Evolutionary conservation across 78 protist genomes (phyloP).

Genomic region (Neovahlkampfia damariscottae): DNA sequence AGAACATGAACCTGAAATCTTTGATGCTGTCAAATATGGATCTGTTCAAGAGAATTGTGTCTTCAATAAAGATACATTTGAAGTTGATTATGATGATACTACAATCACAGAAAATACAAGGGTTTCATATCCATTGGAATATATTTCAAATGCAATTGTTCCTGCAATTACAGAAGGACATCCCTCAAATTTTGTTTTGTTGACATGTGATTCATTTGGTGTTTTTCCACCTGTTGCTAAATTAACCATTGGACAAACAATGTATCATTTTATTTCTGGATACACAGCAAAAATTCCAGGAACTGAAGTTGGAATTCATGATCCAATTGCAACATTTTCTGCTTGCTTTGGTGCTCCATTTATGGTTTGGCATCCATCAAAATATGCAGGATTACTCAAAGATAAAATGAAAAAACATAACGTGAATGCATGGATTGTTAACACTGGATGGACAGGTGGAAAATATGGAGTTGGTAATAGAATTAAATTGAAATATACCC

Average conservation of each 20-base stretch:
- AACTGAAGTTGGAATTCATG: constrained; percentile 85
- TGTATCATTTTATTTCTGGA: constrained; percentile 89
- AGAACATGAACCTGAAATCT: constrained; percentile 89
- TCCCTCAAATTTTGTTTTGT: constrained; percentile 82
- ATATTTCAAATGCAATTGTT: constrained; percentile 65
- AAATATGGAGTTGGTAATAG: constrained; percentile 64
- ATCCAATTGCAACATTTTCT: constrained; percentile 87
- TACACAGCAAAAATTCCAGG: constrained; percentile 93
- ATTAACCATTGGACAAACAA: constrained; percentile 74
- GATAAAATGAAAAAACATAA: constrained; percentile 57
- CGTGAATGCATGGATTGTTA: constrained; percentile 73
- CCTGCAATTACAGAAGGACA: constrained; percentile 65
- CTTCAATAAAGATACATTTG: constrained; percentile 39
- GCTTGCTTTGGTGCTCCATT: constrained; percentile 92
- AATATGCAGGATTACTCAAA: constrained; percentile 82
- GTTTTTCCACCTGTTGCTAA: constrained; percentile 91
- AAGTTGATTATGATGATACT: constrained; percentile 56
- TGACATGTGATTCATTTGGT: constrained; percentile 94
- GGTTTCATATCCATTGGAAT: constrained; percentile 80
- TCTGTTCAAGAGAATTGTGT: constrained; percentile 82
- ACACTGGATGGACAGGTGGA: constrained; percentile 88
- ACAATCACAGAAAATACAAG: constrained; percentile 89
- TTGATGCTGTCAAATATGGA: constrained; percentile 74
- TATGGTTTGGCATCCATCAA: constrained; percentile 83
- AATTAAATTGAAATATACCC: constrained; percentile 62